These are phyloP conservation scores for Chlorella sorokiniana DNA, from an alignment of 139 green algal genomes.

Conservation along the genomic window DNA sequence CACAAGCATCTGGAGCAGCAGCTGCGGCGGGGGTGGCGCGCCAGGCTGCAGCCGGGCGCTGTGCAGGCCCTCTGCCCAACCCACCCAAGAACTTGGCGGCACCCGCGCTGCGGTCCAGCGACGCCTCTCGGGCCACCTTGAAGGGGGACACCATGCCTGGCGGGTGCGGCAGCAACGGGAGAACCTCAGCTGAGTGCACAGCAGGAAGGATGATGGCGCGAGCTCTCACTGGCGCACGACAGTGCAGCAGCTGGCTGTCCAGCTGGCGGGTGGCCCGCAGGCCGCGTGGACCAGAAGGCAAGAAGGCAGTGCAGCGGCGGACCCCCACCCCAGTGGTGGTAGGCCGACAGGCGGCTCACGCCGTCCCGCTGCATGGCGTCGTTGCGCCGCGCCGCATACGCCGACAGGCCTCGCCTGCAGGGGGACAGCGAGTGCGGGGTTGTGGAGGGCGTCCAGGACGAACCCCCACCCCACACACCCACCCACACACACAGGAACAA, in stretches of 20 bases:
- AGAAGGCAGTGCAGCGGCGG: background rate
- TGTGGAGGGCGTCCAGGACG: too few relatives aligned
- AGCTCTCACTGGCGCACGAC: background rate
- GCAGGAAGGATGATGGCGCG: background rate
- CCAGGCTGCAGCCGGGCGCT: background rate
- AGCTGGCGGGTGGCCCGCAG: too few relatives aligned
- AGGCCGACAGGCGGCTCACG: constrained; percentile 9
- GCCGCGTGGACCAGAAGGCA: background rate
- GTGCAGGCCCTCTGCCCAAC: background rate
- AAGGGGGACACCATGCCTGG: constrained; percentile 27
- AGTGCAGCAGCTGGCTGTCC: background rate
- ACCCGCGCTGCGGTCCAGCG: constrained; percentile 7
- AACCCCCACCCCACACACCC: too few relatives aligned
- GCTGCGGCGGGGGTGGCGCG: background rate
- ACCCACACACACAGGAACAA: too few relatives aligned
- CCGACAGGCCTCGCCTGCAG: constrained; percentile 4
- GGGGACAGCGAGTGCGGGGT: background rate
- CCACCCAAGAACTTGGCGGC: constrained; percentile 23
- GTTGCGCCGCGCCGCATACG: constrained; percentile 18
- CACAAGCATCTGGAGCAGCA: background rate
- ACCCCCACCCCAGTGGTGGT: constrained; percentile 5
- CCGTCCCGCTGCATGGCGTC: constrained; percentile 9
- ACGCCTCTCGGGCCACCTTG: constrained; percentile 11
- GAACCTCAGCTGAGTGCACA: background rate
- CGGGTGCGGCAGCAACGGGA: background rate